Percentiles rank a stretch among this genome's conserved stretches.
phyloP scores from a whole-genome alignment of 257 asterid species.

The Rubia yunnanensis region DNA sequence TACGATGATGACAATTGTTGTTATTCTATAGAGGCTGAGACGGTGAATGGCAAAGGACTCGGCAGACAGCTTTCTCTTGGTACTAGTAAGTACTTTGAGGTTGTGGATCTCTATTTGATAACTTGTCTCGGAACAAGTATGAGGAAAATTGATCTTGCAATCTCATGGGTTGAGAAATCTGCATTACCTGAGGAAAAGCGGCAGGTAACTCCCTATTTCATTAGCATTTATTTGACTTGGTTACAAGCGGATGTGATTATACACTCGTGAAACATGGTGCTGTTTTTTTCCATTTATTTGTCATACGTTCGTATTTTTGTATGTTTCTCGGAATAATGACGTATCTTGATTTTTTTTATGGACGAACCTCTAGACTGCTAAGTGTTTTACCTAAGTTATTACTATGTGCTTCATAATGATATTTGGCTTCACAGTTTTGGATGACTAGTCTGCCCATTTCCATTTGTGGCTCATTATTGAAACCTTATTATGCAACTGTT shows the following conservation, averaged over 20 bases:
- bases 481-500: not conserved
- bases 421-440: not conserved
- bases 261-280: not conserved
- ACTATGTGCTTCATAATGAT: not conserved
- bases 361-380: not conserved
- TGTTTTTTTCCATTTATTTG: not conserved
- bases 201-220: constrained; percentile 41
- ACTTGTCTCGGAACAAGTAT: constrained; percentile 41
- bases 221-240: not conserved
- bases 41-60: constrained; percentile 22
- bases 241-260: not conserved
- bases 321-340: not conserved
- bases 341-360: not conserved
- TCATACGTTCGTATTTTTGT: not conserved
- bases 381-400: not conserved
- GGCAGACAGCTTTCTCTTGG: constrained; percentile 29
- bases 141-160: constrained; percentile 51
- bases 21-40: constrained; percentile 24
- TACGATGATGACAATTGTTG: constrained; percentile 37
- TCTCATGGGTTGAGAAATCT: constrained; percentile 77
- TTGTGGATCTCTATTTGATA: constrained; percentile 70
- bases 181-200: constrained; percentile 56
- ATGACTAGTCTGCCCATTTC: not conserved
- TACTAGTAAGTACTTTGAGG: constrained; percentile 52
- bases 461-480: not conserved